Percentiles rank a stretch among this genome's conserved stretches.
phyloP scores from a whole-genome alignment of 257 asterid species.

The Orobanche coerulescens region DNA sequence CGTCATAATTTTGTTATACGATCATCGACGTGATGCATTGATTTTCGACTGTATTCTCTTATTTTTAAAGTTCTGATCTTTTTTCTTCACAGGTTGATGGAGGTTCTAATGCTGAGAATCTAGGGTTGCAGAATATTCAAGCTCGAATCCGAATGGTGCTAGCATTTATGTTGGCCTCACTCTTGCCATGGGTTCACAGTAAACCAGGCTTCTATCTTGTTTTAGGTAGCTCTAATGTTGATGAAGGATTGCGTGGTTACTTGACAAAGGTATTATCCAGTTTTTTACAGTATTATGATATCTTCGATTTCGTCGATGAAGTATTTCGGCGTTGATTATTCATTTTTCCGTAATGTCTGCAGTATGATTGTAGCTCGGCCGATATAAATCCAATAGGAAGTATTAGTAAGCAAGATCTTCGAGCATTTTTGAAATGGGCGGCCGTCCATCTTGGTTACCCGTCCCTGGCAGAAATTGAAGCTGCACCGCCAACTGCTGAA shows the following conservation, averaged over 20 bases:
- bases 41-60: too few species aligned
- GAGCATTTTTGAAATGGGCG: constrained; percentile 81
- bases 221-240: constrained; percentile 93
- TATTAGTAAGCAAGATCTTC: constrained; percentile 83
- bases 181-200: constrained; percentile 92
- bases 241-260: constrained; percentile 91
- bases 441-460: constrained; percentile 76
- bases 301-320: too few species aligned
- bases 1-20: too few species aligned
- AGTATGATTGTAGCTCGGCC: constrained; percentile 98
- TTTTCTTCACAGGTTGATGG: constrained; percentile 96
- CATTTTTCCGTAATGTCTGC: constrained; percentile 20
- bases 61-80: background rate
- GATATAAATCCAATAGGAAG: constrained; percentile 97
- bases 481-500: constrained; percentile 96
- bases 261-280: constrained; percentile 85
- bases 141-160: constrained; percentile 91
- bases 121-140: constrained; percentile 82
- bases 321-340: too few species aligned
- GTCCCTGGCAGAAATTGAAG: constrained; percentile 80
- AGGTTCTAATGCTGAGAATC: constrained; percentile 74
- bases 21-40: too few species aligned
- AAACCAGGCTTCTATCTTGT: constrained; percentile 90
- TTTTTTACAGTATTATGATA: too few species aligned
- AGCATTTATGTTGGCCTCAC: constrained; percentile 93